Percentiles rank a stretch among this genome's conserved stretches.
These are phyloP conservation scores for Neopestalotiopsis sp. DNA, from an alignment of 2,329 filamentous ascomycete species.

Conservation along the genomic window DNA sequence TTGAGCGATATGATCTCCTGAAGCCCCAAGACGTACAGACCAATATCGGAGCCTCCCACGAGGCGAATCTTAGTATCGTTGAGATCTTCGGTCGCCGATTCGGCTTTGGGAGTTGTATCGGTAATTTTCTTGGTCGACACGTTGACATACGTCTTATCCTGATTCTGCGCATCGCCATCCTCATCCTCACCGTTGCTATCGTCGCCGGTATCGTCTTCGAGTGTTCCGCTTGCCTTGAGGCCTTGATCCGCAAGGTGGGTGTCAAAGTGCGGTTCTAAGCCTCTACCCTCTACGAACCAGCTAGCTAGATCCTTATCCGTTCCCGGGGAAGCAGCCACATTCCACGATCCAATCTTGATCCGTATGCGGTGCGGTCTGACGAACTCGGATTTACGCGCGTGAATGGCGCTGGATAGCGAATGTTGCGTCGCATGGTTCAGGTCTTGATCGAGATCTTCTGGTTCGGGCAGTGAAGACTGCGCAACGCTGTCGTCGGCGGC, in stretches of 20 bases:
- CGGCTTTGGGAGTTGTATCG: conserved; percentile 29
- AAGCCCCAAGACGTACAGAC: conserved; percentile 86
- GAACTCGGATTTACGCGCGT: conserved; percentile 79
- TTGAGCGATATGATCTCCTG: conserved; percentile 92
- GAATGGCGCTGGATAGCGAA: conserved; percentile 69
- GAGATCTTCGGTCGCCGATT: conserved; percentile 45
- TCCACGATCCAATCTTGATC: conserved; percentile 95
- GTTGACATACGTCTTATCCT: conserved; percentile 26
- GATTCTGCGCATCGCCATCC: conserved; percentile 25
- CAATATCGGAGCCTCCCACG: conserved; percentile 71
- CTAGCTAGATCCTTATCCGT: conserved; percentile 85
- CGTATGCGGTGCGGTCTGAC: conserved; percentile 74
- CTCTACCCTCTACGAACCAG: conserved; percentile 86
- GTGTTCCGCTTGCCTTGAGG: conserved; percentile 44
- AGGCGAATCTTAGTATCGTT: conserved; percentile 50
- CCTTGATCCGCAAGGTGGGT: conserved; percentile 63
- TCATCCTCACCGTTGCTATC: background rate
- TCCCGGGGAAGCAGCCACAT: conserved; percentile 83
- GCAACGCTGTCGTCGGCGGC: background rate
- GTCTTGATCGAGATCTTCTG: conserved; percentile 42
- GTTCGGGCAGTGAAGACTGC: conserved; percentile 44
- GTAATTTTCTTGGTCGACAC: conserved; percentile 20
- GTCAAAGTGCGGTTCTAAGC: conserved; percentile 68
- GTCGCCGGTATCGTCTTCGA: conserved; percentile 28
- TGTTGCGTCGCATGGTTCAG: conserved; percentile 49